Evolutionary conservation across 768 basidiomycete species (phyloP).

Genomic region (Lyophyllum shimeji): DNA sequence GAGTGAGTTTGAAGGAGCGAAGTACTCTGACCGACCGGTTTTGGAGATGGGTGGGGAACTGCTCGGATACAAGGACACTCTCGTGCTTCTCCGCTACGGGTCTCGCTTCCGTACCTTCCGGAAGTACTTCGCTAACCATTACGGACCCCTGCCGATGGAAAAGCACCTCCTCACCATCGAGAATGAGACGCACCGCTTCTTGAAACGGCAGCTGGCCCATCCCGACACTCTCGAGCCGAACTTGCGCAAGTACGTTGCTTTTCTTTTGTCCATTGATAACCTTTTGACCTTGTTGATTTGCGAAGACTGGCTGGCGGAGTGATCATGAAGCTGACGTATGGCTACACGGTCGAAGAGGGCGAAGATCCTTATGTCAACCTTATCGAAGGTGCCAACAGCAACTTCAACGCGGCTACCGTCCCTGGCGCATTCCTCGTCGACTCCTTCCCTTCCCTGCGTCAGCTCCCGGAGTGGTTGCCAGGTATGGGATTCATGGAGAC

Average conservation of each 20-base stretch:
- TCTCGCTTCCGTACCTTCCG: constrained; percentile 43
- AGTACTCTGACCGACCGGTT: constrained; percentile 48
- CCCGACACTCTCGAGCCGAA: constrained; percentile 30
- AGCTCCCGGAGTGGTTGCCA: constrained; percentile 46
- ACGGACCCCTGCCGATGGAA: constrained; percentile 33
- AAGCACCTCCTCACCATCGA: constrained; percentile 31
- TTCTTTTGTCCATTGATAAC: background rate
- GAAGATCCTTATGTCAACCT: constrained; percentile 31
- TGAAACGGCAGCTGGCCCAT: constrained; percentile 32
- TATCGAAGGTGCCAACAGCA: constrained; percentile 21
- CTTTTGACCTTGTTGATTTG: background rate
- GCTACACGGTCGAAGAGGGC: constrained; percentile 25
- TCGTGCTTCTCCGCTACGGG: constrained; percentile 45
- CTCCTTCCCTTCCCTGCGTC: constrained; percentile 29
- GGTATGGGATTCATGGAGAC: constrained; percentile 46
- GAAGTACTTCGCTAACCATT: constrained; percentile 32
- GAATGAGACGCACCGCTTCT: constrained; percentile 31
- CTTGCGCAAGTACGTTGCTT: constrained; percentile 38
- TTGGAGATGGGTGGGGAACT: constrained; percentile 53
- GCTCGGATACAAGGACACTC: constrained; percentile 44
- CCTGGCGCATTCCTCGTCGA: constrained; percentile 33
- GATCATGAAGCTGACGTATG: constrained; percentile 29
- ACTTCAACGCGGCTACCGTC: constrained; percentile 20
- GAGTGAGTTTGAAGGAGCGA: constrained; percentile 45
- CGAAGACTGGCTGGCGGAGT: constrained; percentile 24